A percentile compares a stretch with the other conserved stretches of the same genome.
Evolutionary conservation across 352 stramenopile species (phyloP).

Genomic region (Phytophthora idaei): DNA sequence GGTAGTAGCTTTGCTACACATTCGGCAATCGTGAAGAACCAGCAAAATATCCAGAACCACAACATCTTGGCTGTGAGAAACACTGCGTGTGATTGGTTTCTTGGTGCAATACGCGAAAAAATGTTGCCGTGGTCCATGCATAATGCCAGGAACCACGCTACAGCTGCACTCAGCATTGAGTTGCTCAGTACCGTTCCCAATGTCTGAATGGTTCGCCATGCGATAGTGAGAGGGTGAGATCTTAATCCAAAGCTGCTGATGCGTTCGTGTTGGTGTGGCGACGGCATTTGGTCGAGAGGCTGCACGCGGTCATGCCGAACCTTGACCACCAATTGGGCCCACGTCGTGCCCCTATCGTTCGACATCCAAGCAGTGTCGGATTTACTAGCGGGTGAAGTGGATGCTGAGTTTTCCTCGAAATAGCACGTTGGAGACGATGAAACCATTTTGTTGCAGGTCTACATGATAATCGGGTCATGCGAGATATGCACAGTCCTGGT

Average conservation of each 20-base stretch:
- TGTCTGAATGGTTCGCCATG: conserved; percentile 16
- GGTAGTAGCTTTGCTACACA: conserved; percentile 27
- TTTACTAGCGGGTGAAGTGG: not conserved
- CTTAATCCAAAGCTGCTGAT: conserved; percentile 10
- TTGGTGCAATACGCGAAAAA: not conserved
- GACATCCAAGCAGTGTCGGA: not conserved
- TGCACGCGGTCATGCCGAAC: conserved; percentile 16
- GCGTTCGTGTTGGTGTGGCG: not conserved
- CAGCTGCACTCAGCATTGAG: conserved; percentile 18
- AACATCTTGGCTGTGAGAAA: conserved; percentile 30
- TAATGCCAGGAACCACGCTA: conserved; percentile 27
- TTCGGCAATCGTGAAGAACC: conserved; percentile 23
- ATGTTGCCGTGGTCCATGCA: conserved; percentile 19
- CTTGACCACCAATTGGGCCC: conserved; percentile 19
- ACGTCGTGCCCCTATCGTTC: conserved; percentile 1
- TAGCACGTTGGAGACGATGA: not conserved
- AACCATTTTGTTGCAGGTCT: too few species aligned
- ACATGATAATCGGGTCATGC: too few species aligned
- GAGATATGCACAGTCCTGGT: too few species aligned
- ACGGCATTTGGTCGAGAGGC: conserved; percentile 1
- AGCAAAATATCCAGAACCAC: conserved; percentile 31
- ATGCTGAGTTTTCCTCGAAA: not conserved
- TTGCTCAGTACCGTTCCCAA: conserved; percentile 32
- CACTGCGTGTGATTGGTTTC: conserved; percentile 9
- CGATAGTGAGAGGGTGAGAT: conserved; percentile 1